Base-by-base conservation (phyloP, 352 stramenopile genomes). In the Phytophthora podocarpi region DNA sequence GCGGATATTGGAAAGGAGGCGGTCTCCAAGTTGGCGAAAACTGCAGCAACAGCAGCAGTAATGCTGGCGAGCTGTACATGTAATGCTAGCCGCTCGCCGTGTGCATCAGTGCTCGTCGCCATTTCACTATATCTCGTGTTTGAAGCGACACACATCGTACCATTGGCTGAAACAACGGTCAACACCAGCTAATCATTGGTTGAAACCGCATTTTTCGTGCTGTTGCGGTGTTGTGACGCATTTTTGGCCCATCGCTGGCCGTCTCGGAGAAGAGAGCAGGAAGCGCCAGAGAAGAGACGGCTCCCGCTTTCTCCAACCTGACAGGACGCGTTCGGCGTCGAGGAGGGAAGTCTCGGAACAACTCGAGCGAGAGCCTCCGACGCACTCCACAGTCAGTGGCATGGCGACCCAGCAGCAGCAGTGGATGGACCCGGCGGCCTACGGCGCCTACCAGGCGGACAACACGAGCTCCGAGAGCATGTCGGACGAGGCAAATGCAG, bases 181-280 rank as follows among this genome's bases (percentile, higher is more conserved):
- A 3, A 16, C 2, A 10, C 0, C 16, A 11, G 3, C 3, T 1
- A 13, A 1, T 18, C 30, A 67, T 37, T 62, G 59, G 59, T 18
- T 21, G 32, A 67, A 62, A 62, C n/a, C n/a, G n/a, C n/a, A 16
- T n/a, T 12, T 21, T n/a, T n/a, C 37, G 9, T 3, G 18, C 20
- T 36, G 52, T 60, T 42, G 50, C 27, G 10, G 5, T 12, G 46
- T 69, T 21, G 48, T 50, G 36, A 50, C 18, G 26, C 32, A 20
- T 39, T 50, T 51, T 67, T 64, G 54, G 45, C 60, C 45, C 47
- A 39, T 67, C 59, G 42, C 42, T 63, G 18, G 8, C 12, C 59
- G 10, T n/a, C 24, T 50, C 12, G 20, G 20, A 55, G 51, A 54
- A 72, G 51, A 68, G 59, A 68, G 64, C 64, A 65, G 58, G 52